Base-by-base conservation (phyloP, 768 basidiomycete genomes). In the Termitomyces sp. region DNA sequence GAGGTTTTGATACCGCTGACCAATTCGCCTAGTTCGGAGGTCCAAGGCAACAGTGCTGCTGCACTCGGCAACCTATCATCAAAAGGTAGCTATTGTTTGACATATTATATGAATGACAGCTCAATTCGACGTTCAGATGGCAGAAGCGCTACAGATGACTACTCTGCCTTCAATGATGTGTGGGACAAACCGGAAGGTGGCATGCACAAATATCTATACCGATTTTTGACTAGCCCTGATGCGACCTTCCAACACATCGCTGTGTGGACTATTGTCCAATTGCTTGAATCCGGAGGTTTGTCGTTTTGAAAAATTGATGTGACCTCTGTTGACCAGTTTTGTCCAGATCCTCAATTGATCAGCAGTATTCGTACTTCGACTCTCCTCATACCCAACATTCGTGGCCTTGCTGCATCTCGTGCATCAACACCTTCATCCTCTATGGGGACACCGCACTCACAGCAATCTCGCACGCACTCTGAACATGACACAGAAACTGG, bases 221-320 rank as follows among this genome's bases (percentile, higher is more conserved):
- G 93, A 48, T 99, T 99, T 85, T 75, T 99, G 66, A 92, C 86
- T 44, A 95, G 92, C 68, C 79, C 90, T 6, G 97, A 99, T 68
- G 89, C 93, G 14, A 99, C 97, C 0, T 99, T 99, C 88, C 95
- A 98, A 72, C 97, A 99, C 70, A 99, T 98, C 63, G 97, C 97
- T 36, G 95, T 99, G 47, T 99, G 97, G 97, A 98, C 97, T 0
- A 95, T 98, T 64, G 95, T 98, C 28, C 97, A 99, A 70, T 76
- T 99, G 23, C 80, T 99, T 30, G 97, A 99, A 71, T 96, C 96
- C n/a, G 91, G 93, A 61, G 92, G 90, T 91, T 64, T 46, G 59
- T 44, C 26, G 49, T 28, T 33, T 30, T n/a, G 23, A 16, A 47
- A 32, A 49, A 28, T 28, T 14, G 47, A 52, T 55, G n/a, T 18